Evolutionary conservation across 1,139 yeast species (phyloP), one percentile per base, ranked within the genome.

Genomic region (Scheffersomyces insectosa): DNA sequence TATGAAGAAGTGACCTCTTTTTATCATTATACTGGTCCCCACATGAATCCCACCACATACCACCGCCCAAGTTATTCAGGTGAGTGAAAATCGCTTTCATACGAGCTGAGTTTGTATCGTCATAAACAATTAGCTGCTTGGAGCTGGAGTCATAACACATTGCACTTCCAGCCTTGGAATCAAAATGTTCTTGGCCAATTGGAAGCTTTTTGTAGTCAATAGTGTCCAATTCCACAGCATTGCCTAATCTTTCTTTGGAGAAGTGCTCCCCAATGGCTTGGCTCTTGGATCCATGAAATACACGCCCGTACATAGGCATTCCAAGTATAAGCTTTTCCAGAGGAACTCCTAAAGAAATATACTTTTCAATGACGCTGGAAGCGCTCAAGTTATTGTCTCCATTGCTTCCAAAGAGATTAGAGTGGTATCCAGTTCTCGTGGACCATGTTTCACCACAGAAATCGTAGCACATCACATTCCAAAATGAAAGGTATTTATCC

Each of bases 381-480:
- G 72, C 81, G 50, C 72, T 74, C 39, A 83, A 56, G 1, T 59
- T 62, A 33, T 77, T 75, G 29, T 75, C 79, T 1, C 71, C 73
- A 37, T 68, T 62, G 7, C 50, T 20, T 0, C 70, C 69, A 56
- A 71, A 85, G 39, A 91, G 66, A 52, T 89, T 89, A 7, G 95
- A 80, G 50, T 88, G 97, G 56, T 78, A 84, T 1, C 79, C 85
- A 0, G 85, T 77, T 5, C 45, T 55, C 0, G 62, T 51, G 1
- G 91, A 81, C 97, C 97, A 90, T 2, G 77, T 71, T 38, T 55
- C 56, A 0, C 97, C 98, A 3, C 82, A 70, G 55, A 81, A 87
- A 60, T 93, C 98, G 60, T 93, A 93, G 35, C 95, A 81, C 98
- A 93, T 91, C 48, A 93, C 63, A 60, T 91, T 91, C 87, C 93